Percentiles rank a stretch among this genome's conserved stretches.
Conservation (phyloP, 495 filamentous ascomycete genomes). For the Penicillium coffeae region DNA sequence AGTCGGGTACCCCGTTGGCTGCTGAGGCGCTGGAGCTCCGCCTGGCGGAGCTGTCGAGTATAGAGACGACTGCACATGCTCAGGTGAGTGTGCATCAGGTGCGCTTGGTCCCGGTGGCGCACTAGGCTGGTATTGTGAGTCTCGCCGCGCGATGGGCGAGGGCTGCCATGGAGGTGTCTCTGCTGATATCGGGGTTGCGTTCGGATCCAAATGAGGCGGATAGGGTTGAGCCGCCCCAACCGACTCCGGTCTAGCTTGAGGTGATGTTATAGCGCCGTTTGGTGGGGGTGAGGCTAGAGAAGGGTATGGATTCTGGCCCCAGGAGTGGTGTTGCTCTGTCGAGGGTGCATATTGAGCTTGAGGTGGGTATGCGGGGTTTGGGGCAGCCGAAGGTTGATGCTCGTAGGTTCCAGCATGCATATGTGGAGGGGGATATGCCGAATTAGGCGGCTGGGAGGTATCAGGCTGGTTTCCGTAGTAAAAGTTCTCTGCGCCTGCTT, state of each 20-base stretch:
- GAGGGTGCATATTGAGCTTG: constrained; percentile 24
- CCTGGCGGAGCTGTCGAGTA: constrained; percentile 26
- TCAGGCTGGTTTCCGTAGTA: constrained; percentile 68
- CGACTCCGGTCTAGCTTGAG: constrained; percentile 22
- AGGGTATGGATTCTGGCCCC: constrained; percentile 29
- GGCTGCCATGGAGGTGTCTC: constrained; percentile 19
- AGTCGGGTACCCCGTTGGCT: constrained; percentile 23
- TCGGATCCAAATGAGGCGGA: constrained; percentile 19
- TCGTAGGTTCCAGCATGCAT: constrained; percentile 19
- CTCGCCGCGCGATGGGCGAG: constrained; percentile 26
- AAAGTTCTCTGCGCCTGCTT: constrained; percentile 68
- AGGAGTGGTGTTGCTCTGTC: constrained; percentile 18
- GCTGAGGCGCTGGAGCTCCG: constrained; percentile 22
- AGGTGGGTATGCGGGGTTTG: constrained; percentile 25
- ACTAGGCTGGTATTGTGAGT: constrained; percentile 32
- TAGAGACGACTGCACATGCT: constrained; percentile 26
- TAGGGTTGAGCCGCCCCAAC: constrained; percentile 26
- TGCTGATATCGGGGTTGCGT: constrained; percentile 19
- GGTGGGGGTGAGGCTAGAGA: constrained; percentile 29
- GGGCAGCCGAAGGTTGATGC: constrained; percentile 13
- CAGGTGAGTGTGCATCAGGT: constrained; percentile 26
- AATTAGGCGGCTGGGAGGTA: constrained; percentile 16
- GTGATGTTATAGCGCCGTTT: constrained; percentile 14
- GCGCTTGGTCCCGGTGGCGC: constrained; percentile 21
- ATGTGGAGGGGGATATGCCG: constrained; percentile 49